These are phyloP conservation scores for Paracoccidioides lutzii DNA, from an alignment of 2,329 filamentous ascomycete genomes.

Conservation along the genomic window DNA sequence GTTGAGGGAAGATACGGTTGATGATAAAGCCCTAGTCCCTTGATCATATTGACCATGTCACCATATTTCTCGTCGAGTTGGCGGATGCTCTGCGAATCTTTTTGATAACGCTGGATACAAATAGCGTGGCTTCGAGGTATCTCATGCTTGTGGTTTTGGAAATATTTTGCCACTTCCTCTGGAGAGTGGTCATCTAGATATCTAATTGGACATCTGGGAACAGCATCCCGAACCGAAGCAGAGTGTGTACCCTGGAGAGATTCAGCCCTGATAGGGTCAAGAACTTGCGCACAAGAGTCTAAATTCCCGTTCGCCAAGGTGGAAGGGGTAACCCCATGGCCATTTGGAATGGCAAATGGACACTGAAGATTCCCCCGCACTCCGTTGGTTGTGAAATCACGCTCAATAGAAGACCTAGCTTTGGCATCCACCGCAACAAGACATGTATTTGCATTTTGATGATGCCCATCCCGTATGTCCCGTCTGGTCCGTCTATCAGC, in stretches of 20 bases:
- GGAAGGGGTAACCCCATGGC: conserved; percentile 27
- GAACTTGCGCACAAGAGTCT: conserved; percentile 37
- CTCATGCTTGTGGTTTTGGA: conserved; percentile 91
- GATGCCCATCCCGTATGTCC: conserved; percentile 17
- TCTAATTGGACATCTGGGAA: conserved; percentile 75
- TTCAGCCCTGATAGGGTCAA: conserved; percentile 44
- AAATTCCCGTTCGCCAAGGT: conserved; percentile 27
- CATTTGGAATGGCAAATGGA: conserved; percentile 53
- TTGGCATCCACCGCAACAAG: conserved; percentile 38
- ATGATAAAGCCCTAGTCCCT: conserved; percentile 75
- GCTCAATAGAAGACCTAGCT: conserved; percentile 58
- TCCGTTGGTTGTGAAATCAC: conserved; percentile 80
- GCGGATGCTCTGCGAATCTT: conserved; percentile 69
- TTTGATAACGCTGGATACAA: conserved; percentile 80
- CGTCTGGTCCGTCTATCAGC: conserved; percentile 15
- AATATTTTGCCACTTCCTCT: conserved; percentile 84
- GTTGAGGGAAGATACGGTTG: conserved; percentile 65
- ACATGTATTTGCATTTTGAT: conserved; percentile 27
- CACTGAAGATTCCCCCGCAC: conserved; percentile 68
- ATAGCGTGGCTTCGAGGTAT: conserved; percentile 87
- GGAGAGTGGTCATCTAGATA: conserved; percentile 86
- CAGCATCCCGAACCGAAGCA: conserved; percentile 33
- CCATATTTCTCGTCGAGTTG: conserved; percentile 92
- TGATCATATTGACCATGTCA: conserved; percentile 85
- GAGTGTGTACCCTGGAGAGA: conserved; percentile 32